A percentile compares a stretch with the other conserved stretches of the same genome.
Evolutionary conservation across 257 asterid genomes (phyloP).

Genomic region (Dorcoceras hygrometricum): DNA sequence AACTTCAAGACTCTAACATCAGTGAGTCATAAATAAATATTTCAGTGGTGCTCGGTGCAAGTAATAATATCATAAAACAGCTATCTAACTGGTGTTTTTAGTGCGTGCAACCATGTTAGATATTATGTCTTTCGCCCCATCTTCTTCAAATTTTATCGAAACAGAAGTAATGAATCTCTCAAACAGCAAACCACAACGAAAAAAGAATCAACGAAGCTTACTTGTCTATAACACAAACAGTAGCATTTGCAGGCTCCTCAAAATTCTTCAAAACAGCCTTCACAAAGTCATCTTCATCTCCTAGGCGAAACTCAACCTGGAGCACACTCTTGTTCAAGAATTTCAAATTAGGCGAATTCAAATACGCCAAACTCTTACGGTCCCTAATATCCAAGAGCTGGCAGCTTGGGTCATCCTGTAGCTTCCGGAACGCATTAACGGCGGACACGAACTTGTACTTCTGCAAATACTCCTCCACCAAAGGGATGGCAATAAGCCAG

Average conservation of each 20-base stretch:
- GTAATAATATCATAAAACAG: no score
- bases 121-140: neutral
- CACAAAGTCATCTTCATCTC: constrained; percentile 67
- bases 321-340: constrained; percentile 53
- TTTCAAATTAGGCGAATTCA: constrained; percentile 78
- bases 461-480: constrained; percentile 58
- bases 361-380: constrained; percentile 49
- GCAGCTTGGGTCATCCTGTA: constrained; percentile 61
- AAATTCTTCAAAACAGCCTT: constrained; percentile 54
- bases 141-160: no score
- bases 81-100: neutral
- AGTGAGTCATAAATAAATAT: neutral
- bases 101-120: neutral
- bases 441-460: constrained; percentile 76
- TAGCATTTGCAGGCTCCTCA: constrained; percentile 56
- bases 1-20: neutral
- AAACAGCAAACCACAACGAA: constrained; percentile 5
- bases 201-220: constrained; percentile 40
- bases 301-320: constrained; percentile 73
- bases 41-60: no score
- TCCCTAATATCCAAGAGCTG: constrained; percentile 86
- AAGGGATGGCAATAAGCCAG: constrained; percentile 79
- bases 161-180: constrained; percentile 4
- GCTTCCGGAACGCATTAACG: constrained; percentile 78
- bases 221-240: constrained; percentile 81